Conservation (phyloP, 345 rosid genomes). For the Corymbia maculata region DNA sequence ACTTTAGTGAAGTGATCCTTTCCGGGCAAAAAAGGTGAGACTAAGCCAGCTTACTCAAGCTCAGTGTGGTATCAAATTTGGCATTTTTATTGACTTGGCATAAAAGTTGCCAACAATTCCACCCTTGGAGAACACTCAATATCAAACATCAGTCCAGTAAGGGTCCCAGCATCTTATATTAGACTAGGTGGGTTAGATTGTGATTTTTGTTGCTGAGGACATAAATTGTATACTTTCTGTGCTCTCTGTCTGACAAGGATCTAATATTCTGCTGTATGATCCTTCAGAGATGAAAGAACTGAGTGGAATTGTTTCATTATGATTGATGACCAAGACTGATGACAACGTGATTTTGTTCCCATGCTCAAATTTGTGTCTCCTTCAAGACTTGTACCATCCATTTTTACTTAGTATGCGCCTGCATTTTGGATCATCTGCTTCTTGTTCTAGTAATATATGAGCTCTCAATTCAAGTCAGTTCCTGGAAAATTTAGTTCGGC, state of each 20-base stretch:
- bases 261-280: not conserved
- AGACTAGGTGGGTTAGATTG: not conserved
- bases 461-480: not conserved
- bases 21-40: not conserved
- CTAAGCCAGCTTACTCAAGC: not conserved
- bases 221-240: not conserved
- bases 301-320: not conserved
- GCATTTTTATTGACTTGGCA: not conserved
- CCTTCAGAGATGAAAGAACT: not conserved
- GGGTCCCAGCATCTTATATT: not conserved
- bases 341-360: not conserved
- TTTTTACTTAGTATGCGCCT: not conserved
- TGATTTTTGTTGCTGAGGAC: not conserved
- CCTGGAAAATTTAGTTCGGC: not conserved
- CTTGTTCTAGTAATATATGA: not conserved
- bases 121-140: not conserved
- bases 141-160: not conserved
- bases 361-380: not conserved
- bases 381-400: not conserved
- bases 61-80: not conserved
- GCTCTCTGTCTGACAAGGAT: not conserved
- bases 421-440: not conserved
- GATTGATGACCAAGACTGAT: not conserved
- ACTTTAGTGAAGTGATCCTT: not conserved
- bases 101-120: not conserved